A percentile compares a stretch with the other conserved stretches of the same genome.
Conservation (phyloP, 1,284 basidiomycete species). For the Sanghuangporus baumii region DNA sequence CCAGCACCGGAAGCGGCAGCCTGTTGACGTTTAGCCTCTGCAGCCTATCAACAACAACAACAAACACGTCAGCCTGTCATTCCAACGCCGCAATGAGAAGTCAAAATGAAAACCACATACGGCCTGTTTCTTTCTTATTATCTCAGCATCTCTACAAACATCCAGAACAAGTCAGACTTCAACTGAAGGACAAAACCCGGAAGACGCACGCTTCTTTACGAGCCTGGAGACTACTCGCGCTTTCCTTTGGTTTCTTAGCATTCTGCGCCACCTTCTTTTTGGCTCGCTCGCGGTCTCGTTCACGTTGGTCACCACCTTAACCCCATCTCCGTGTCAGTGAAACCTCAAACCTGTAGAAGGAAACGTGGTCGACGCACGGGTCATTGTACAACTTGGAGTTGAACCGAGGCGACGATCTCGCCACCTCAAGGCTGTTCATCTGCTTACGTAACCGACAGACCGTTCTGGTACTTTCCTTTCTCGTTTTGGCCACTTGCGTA, state of each 20-base stretch:
- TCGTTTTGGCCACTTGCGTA: too few relatives aligned
- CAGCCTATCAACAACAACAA: background rate
- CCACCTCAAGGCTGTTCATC: background rate
- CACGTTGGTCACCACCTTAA: conserved; percentile 29
- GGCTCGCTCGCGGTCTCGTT: conserved; percentile 26
- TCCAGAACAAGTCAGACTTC: background rate
- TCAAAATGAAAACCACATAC: background rate
- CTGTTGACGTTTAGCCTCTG: conserved; percentile 3
- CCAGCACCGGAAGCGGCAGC: background rate
- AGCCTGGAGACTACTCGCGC: conserved; percentile 22
- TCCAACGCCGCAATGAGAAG: background rate
- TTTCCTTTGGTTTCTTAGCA: conserved; percentile 24
- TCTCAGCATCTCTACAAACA: conserved; percentile 24
- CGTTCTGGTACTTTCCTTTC: background rate
- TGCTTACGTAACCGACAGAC: background rate
- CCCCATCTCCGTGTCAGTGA: background rate
- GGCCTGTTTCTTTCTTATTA: conserved; percentile 24
- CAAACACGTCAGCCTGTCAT: background rate
- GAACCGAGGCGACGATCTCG: too few relatives aligned
- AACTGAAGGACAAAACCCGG: background rate
- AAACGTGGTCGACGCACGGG: conserved; percentile 4
- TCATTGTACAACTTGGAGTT: conserved; percentile 8
- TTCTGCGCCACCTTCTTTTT: conserved; percentile 25
- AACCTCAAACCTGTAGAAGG: background rate
- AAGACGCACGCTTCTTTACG: conserved; percentile 26